Base-by-base conservation (phyloP, 768 basidiomycete genomes). In the Rhodotorula graminis region DNA sequence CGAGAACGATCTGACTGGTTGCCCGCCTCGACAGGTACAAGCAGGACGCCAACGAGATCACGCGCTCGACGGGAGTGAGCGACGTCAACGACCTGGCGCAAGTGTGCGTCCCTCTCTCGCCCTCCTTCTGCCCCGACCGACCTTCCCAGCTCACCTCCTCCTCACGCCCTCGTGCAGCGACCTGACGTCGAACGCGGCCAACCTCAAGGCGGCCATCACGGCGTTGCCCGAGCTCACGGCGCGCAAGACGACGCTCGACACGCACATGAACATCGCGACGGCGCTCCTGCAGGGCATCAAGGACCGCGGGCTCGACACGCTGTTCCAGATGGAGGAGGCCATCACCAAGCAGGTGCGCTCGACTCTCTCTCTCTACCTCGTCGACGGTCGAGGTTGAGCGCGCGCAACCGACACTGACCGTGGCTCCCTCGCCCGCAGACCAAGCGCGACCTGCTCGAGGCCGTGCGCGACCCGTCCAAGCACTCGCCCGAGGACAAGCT, bases 211-310 rank as follows among this genome's bases (percentile, higher is more conserved):
- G 0, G 96, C 96, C 15, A 96, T 99, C 79, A 98, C 94, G 3
- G 92, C 93, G 72, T 84, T 99, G 29, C 96, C 96, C 3, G 96
- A 98, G 80, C 84, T 99, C 62, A 98, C 95, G 9, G 93, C 96
- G 8, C 87, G 96, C 55, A 99, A 99, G 79, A 91, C 93, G 46
- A 94, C 91, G 2, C 86, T 99, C 37, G 96, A 99, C 80, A 93
- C 94, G 7, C 96, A 99, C 80, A 98, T 99, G 94, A 97, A 98
- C 82, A 95, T 99, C 67, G 95, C 95, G 50, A 96, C 94, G 21
- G 90, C 94, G 27, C 82, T 99, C 18, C 83, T 99, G 42, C 93
- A 95, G 80, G 89, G 96, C 50, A 96, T 99, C 83, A 97, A 97
- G 83, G 88, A 88, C 70, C 87, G 96, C 49, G 92, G 91, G 8